Evolutionary conservation across 164 flowering plant species (phyloP).

Genomic region (Euptelea pleiosperma): DNA sequence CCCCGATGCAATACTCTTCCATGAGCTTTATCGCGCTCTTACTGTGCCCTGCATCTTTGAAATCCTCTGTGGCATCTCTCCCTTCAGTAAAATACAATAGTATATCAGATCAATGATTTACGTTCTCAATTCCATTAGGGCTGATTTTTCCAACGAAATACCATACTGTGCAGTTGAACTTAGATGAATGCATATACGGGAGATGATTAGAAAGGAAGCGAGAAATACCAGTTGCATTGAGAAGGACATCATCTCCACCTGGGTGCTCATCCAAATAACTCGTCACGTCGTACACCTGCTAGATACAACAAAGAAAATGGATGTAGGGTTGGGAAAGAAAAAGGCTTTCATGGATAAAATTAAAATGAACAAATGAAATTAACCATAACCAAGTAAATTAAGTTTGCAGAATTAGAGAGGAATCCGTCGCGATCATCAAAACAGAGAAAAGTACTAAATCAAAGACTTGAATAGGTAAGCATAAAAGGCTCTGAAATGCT

Average conservation of each 20-base stretch:
- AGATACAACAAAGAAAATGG: conserved; percentile 1
- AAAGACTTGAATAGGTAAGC: not conserved
- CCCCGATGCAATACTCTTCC: conserved; percentile 74
- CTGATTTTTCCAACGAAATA: not conserved
- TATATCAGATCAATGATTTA: conserved; percentile 1
- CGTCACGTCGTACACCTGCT: conserved; percentile 83
- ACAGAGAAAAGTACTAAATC: not conserved
- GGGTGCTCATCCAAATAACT: conserved; percentile 90
- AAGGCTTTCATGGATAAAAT: no score
- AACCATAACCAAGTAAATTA: no score
- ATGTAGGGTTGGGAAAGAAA: no score
- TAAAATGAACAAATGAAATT: no score
- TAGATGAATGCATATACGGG: not conserved
- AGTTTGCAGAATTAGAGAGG: not conserved
- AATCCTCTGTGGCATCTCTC: conserved; percentile 87
- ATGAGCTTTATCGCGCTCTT: conserved; percentile 63
- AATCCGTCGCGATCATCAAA: not conserved
- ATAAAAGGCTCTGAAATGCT: no score
- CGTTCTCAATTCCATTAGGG: not conserved
- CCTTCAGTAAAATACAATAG: conserved; percentile 34
- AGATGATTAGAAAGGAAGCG: conserved; percentile 4
- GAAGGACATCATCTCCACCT: conserved; percentile 90
- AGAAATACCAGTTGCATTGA: conserved; percentile 59
- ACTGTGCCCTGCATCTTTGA: conserved; percentile 96
- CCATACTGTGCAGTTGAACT: not conserved